Conservation (phyloP, 306 rosid species). For the Arachis stenosperma region DNA sequence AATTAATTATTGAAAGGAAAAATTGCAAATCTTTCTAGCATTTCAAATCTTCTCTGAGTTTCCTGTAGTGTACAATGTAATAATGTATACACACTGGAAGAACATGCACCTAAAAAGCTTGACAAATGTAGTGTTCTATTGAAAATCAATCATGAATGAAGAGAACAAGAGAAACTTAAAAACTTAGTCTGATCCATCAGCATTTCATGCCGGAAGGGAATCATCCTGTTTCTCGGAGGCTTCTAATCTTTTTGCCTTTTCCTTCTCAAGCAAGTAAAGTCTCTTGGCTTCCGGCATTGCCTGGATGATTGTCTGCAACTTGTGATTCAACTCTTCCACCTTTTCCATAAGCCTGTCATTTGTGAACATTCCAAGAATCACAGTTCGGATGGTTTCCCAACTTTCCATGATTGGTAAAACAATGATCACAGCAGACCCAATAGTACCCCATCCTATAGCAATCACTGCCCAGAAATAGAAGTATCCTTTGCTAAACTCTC, state of each 20-base stretch:
- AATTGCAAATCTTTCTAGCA: not conserved
- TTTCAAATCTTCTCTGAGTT: not conserved
- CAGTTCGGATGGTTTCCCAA: constrained; percentile 67
- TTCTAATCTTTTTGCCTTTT: constrained; percentile 57
- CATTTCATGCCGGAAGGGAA: constrained; percentile 41
- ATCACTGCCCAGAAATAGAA: constrained; percentile 87
- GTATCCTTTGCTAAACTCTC: constrained; percentile 70
- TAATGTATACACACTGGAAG: not conserved
- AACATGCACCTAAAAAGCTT: constrained; percentile 3
- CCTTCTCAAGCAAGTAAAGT: constrained; percentile 72
- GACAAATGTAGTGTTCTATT: not conserved
- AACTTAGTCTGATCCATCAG: constrained; percentile 1
- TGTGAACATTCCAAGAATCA: constrained; percentile 72
- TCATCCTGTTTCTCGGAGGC: constrained; percentile 32
- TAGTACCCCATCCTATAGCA: constrained; percentile 88
- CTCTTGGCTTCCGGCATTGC: constrained; percentile 81
- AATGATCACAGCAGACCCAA: constrained; percentile 79
- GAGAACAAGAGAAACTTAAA: not conserved
- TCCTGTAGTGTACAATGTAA: too few relatives aligned
- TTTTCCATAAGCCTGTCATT: constrained; percentile 75
- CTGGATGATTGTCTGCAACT: constrained; percentile 63
- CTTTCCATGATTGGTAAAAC: constrained; percentile 73
- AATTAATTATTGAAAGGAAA: not conserved
- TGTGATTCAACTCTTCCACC: constrained; percentile 74
- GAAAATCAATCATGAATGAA: too few relatives aligned